Conservation (phyloP, 2,329 filamentous ascomycete genomes). For the Fusarium pseudocircinatum region DNA sequence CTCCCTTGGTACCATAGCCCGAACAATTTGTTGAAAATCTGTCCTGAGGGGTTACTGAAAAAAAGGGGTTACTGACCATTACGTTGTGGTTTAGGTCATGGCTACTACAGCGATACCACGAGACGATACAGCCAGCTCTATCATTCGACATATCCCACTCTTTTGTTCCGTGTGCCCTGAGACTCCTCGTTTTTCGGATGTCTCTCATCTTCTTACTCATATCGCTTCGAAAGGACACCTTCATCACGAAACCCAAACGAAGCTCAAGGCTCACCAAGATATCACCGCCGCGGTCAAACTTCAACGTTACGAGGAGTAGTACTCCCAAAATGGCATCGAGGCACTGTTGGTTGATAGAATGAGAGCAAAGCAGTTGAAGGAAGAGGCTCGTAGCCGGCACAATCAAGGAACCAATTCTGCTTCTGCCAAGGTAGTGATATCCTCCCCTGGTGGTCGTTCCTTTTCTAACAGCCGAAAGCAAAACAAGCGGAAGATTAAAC, state of each 20-base stretch:
- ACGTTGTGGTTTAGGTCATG: conserved; percentile 49
- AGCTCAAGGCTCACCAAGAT: conserved; percentile 76
- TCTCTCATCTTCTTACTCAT: conserved; percentile 92
- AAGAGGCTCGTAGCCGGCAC: conserved; percentile 63
- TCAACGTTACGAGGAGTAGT: conserved; percentile 81
- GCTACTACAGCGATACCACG: conserved; percentile 42
- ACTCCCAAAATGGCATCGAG: conserved; percentile 74
- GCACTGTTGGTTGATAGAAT: conserved; percentile 80
- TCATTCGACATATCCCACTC: conserved; percentile 67
- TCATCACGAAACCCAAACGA: conserved; percentile 82
- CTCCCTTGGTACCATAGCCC: neutral
- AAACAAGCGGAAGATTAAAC: conserved; percentile 46
- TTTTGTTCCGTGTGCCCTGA: conserved; percentile 86
- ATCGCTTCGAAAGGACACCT: conserved; percentile 93
- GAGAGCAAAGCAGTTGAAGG: conserved; percentile 77
- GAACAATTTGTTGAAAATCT: neutral
- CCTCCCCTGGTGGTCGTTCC: neutral
- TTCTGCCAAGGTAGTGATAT: conserved; percentile 34
- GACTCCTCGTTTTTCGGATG: conserved; percentile 83
- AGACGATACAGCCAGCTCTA: conserved; percentile 32
- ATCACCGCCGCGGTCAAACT: conserved; percentile 70
- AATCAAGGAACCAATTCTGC: conserved; percentile 35
- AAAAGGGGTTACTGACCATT: conserved; percentile 28
- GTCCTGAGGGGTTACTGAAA: neutral
- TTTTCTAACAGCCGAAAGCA: conserved; percentile 30